Conservation (phyloP, 1,139 yeast species). For the Diutina siamensis region DNA sequence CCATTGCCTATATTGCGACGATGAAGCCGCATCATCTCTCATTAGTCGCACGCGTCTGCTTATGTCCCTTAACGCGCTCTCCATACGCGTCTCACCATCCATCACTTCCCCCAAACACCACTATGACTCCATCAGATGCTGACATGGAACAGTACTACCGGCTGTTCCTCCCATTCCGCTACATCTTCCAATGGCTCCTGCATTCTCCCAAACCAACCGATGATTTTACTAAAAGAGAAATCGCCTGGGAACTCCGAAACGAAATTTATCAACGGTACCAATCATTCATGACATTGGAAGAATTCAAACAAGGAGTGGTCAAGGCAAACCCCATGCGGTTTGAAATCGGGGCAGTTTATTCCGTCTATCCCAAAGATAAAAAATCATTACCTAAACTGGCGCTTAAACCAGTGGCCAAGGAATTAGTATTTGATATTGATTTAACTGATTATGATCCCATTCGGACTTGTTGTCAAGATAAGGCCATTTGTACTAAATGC, state of each 20-base stretch:
- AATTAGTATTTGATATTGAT: slow-evolving; percentile 92
- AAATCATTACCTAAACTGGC: slow-evolving; percentile 70
- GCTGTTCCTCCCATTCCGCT: slow-evolving; percentile 57
- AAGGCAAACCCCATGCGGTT: slow-evolving; percentile 79
- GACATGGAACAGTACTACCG: slow-evolving; percentile 74
- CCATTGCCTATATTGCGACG: too few relatives aligned
- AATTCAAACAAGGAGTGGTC: slow-evolving; percentile 65
- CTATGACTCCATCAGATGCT: slow-evolving; percentile 16
- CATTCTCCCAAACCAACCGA: slow-evolving; percentile 63
- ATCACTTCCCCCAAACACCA: background rate
- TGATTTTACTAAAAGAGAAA: slow-evolving; percentile 81
- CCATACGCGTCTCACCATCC: too few relatives aligned
- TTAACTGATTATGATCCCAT: slow-evolving; percentile 91
- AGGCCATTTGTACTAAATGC: slow-evolving; percentile 77
- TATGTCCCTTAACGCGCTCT: too few relatives aligned
- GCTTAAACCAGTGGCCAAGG: slow-evolving; percentile 74
- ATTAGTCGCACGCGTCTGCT: too few relatives aligned
- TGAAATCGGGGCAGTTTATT: slow-evolving; percentile 89
- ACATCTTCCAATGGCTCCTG: slow-evolving; percentile 77
- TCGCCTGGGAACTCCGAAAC: slow-evolving; percentile 79
- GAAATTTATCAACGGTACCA: slow-evolving; percentile 88
- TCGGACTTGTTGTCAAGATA: slow-evolving; percentile 87
- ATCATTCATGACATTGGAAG: slow-evolving; percentile 56
- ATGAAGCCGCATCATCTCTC: too few relatives aligned
- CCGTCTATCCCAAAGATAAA: slow-evolving; percentile 76